phyloP scores from a whole-genome alignment of 2,329 filamentous ascomycete species.

The Colletotrichum viniferum region DNA sequence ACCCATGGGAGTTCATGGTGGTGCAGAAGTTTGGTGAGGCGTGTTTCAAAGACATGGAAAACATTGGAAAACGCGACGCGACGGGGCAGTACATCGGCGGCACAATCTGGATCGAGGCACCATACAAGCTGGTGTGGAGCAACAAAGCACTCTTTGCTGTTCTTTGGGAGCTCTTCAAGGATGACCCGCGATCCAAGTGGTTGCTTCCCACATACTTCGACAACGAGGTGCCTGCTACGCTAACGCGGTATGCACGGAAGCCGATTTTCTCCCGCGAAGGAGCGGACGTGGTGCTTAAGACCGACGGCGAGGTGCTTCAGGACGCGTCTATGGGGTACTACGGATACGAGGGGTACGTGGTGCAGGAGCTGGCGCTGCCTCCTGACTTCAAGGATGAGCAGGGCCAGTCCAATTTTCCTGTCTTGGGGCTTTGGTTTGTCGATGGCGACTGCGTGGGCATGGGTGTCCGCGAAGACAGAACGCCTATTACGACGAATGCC shows the following conservation, averaged over 20 bases:
- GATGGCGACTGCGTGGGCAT: neutral
- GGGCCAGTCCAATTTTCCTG: neutral
- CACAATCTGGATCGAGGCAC: neutral
- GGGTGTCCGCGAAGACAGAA: neutral
- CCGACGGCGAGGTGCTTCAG: neutral
- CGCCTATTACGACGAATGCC: neutral
- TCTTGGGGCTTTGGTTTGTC: neutral
- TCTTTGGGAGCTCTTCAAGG: neutral
- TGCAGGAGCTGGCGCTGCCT: neutral
- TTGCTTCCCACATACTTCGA: neutral
- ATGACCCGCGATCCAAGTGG: neutral
- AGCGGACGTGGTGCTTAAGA: neutral
- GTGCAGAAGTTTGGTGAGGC: neutral
- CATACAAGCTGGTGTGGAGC: neutral
- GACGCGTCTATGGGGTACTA: neutral
- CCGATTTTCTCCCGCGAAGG: neutral
- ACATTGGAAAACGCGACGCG: neutral
- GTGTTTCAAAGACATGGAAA: neutral
- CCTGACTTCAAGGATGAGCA: neutral
- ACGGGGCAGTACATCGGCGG: neutral
- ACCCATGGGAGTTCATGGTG: conserved; percentile 1
- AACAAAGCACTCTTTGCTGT: neutral
- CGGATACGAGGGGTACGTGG: neutral
- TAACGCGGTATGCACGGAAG: neutral
- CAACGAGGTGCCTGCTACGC: neutral